A percentile compares a stretch with the other conserved stretches of the same genome.
phyloP scores from a whole-genome alignment of 495 filamentous ascomycete species.

The Aspergillus egyptiacus region DNA sequence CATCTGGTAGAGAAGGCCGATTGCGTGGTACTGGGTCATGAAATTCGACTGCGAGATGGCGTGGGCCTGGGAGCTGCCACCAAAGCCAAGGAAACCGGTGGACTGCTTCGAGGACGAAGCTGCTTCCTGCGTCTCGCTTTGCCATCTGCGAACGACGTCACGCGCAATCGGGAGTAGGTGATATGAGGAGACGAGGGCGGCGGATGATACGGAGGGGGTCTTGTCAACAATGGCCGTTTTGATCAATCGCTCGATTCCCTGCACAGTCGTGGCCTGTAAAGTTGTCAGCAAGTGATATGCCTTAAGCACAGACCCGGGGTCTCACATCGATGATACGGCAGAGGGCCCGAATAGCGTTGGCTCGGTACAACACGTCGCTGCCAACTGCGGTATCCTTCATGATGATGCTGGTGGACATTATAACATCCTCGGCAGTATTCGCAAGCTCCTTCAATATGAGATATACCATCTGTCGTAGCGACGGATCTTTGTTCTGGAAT shows the following conservation, averaged over 20 bases:
- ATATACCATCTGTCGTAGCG: constrained; percentile 98
- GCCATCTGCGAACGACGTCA: constrained; percentile 95
- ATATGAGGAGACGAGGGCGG: constrained; percentile 94
- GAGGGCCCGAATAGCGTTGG: constrained; percentile 93
- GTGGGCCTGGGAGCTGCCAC: constrained; percentile 59
- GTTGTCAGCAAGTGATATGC: constrained; percentile 12
- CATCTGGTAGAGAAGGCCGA: constrained; percentile 97
- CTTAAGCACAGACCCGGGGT: constrained; percentile 2
- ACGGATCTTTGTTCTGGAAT: constrained; percentile 99
- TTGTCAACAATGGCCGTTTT: constrained; percentile 99
- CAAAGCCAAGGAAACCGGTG: constrained; percentile 85
- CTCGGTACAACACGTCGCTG: constrained; percentile 89
- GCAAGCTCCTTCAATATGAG: constrained; percentile 95
- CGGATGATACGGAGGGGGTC: constrained; percentile 94
- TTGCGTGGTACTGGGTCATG: constrained; percentile 98
- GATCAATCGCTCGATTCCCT: constrained; percentile 96
- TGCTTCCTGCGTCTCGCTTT: constrained; percentile 97
- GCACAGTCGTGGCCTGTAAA: constrained; percentile 81
- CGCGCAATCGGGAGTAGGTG: constrained; percentile 93
- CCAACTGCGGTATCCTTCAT: constrained; percentile 99
- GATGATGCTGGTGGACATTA: constrained; percentile 98
- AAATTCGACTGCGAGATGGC: constrained; percentile 67
- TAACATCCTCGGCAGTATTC: constrained; percentile 95
- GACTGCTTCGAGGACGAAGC: constrained; percentile 84
- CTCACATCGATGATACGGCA: constrained; percentile 96